Conservation (phyloP, 257 asterid genomes). For the Solanum sitiens region DNA sequence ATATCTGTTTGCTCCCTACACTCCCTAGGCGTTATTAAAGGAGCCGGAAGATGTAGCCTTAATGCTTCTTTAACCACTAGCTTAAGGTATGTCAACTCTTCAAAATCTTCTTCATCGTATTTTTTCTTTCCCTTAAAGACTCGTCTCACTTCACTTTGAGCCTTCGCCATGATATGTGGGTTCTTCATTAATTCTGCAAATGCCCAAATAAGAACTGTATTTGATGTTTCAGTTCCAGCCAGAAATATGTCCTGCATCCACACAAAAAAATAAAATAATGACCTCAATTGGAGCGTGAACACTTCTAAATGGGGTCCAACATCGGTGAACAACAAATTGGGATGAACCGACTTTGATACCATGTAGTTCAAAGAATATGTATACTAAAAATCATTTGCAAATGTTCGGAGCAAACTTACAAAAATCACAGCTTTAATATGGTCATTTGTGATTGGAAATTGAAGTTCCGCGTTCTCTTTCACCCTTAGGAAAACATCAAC, state of each 20-base stretch:
- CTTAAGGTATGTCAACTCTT: background rate
- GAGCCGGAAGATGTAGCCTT: background rate
- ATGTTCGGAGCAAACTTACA: background rate
- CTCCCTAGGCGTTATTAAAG: background rate
- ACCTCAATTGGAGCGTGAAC: too few relatives aligned
- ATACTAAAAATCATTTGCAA: too few relatives aligned
- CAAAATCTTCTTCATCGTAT: background rate
- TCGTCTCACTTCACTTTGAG: background rate
- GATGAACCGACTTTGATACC: too few relatives aligned
- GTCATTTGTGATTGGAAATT: background rate
- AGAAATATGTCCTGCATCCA: too few relatives aligned
- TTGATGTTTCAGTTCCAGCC: too few relatives aligned
- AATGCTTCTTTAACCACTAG: background rate
- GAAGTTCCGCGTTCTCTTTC: background rate
- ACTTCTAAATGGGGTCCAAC: too few relatives aligned
- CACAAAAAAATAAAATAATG: too few relatives aligned
- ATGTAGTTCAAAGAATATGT: too few relatives aligned
- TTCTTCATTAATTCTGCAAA: too few relatives aligned
- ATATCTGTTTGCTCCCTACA: background rate
- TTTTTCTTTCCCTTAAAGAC: background rate
- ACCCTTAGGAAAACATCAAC: background rate
- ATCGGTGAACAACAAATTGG: too few relatives aligned
- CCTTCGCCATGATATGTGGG: too few relatives aligned
- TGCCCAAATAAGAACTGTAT: too few relatives aligned
- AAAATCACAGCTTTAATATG: background rate